Percentiles rank a stretch among this genome's conserved stretches.
Evolutionary conservation across 179 eudicot species (phyloP).

Genomic region (Carnegiea gigantea): DNA sequence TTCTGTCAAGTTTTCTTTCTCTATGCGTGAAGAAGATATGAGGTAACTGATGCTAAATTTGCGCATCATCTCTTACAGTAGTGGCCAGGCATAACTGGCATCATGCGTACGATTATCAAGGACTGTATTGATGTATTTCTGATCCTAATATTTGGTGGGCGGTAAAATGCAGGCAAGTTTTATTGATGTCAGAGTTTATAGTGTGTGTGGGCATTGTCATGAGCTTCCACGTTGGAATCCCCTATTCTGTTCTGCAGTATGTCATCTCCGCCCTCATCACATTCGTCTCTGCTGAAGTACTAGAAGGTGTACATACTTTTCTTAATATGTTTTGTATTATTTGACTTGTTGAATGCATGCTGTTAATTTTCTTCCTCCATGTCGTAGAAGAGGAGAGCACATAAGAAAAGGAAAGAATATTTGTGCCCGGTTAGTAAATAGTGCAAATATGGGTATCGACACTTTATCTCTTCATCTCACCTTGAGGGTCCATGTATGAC

Average conservation of each 20-base stretch:
- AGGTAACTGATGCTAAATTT: background rate
- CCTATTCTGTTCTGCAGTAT: conserved; percentile 42
- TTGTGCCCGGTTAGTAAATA: too few relatives aligned
- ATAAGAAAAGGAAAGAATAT: background rate
- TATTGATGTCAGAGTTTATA: conserved; percentile 41
- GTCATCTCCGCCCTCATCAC: conserved; percentile 42
- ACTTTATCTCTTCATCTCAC: background rate
- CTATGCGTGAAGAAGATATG: background rate
- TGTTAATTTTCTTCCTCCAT: background rate
- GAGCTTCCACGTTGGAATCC: conserved; percentile 38
- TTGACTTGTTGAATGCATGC: too few relatives aligned
- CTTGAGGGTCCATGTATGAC: background rate
- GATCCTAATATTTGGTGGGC: background rate
- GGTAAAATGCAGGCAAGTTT: conserved; percentile 40
- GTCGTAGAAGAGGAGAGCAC: background rate
- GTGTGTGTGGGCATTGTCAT: conserved; percentile 44
- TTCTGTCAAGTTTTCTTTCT: background rate
- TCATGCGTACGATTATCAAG: background rate
- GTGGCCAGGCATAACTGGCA: background rate
- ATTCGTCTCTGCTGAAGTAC: conserved; percentile 51
- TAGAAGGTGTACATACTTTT: conserved; percentile 35
- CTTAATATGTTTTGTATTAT: background rate
- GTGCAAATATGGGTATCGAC: too few relatives aligned
- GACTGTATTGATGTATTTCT: background rate
- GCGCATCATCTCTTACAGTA: background rate